These are phyloP conservation scores for Ogataea nonfermentans DNA, from an alignment of 805 yeast genomes.

Conservation along the genomic window DNA sequence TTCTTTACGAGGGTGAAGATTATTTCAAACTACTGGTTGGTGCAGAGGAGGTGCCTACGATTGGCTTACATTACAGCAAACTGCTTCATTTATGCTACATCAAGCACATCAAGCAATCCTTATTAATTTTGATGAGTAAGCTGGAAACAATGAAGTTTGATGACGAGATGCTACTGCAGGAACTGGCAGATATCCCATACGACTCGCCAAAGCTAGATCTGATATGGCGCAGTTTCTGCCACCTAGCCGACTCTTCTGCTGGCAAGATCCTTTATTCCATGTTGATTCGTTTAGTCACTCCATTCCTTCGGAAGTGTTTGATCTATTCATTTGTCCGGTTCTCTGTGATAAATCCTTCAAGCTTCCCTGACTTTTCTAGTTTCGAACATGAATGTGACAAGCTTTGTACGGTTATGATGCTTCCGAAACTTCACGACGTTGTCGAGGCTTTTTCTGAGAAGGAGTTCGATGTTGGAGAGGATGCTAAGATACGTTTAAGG, in stretches of 20 bases:
- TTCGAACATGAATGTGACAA: constrained; percentile 50
- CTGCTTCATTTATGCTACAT: constrained; percentile 48
- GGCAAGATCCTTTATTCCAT: constrained; percentile 49
- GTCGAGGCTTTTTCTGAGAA: constrained; percentile 13
- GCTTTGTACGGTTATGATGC: constrained; percentile 47
- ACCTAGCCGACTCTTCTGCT: constrained; percentile 29
- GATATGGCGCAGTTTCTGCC: constrained; percentile 27
- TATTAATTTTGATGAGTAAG: constrained; percentile 26
- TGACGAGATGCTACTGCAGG: constrained; percentile 8
- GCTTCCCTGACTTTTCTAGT: constrained; percentile 22
- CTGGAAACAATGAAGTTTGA: constrained; percentile 10
- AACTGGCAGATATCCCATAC: constrained; percentile 13
- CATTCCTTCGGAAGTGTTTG: constrained; percentile 63
- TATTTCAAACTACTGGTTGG: constrained; percentile 53
- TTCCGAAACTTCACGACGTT: constrained; percentile 40
- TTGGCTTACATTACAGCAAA: constrained; percentile 45
- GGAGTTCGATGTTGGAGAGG: constrained; percentile 14
- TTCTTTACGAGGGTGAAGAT: constrained; percentile 41
- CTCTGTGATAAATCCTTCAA: constrained; percentile 40
- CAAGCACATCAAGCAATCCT: constrained; percentile 51
- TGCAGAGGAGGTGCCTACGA: constrained; percentile 45
- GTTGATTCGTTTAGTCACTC: constrained; percentile 55
- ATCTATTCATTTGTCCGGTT: constrained; percentile 54
- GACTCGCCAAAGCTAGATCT: constrained; percentile 15
- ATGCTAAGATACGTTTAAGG: constrained; percentile 12